Base-by-base conservation (phyloP, 2,329 filamentous ascomycete genomes). In the Chaetomium olivaceum region DNA sequence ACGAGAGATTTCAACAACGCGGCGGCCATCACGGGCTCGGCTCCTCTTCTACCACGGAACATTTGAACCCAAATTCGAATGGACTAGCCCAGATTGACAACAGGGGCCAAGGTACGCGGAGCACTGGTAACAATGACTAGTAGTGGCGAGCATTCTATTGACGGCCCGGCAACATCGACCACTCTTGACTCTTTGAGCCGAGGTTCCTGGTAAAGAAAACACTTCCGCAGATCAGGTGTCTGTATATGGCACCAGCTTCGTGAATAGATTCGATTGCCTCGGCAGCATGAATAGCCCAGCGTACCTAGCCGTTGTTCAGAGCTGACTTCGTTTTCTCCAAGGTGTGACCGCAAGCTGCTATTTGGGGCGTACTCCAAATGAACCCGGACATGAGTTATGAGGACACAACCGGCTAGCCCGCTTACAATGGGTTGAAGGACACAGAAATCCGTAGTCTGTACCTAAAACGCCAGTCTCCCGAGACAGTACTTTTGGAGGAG, bases 101-200 rank as follows among this genome's bases (percentile, higher is more conserved):
- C 4, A 36, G 9, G 9, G 50, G 36, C 31, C 57, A 58, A 58
- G 58, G 9, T n/a, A 57, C 11, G 43, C 25, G 56, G 60, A 36
- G 29, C 36, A 60, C 27, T 33, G 5, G 57, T 50, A 8, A 60
- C 57, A 1, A 8, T 33, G 19, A 64, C 48, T 11, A 64, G 57
- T 12, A 64, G 33, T n/a, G 62, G 62, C 2, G 36, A 56, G 19
- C 50, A 57, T 19, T 64, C 62, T 4, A 64, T 25, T 2, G 50
- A 64, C 4, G 62, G 60, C 7, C 62, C 62, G 14, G 57, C 62
- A n/a, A 59, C 59, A 19, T 63, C 62, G 16, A 48, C 48, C 11
- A 64, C 46, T 25, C 58, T 64, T 1, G 62, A 57, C n/a, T n/a
- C n/a, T n/a, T n/a, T n/a, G n/a, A n/a, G n/a, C 60, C 36, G 14